Evolutionary conservation across 75 land plant species (phyloP), one percentile per base, ranked within the genome.

Genomic region (Larix kaempferi): DNA sequence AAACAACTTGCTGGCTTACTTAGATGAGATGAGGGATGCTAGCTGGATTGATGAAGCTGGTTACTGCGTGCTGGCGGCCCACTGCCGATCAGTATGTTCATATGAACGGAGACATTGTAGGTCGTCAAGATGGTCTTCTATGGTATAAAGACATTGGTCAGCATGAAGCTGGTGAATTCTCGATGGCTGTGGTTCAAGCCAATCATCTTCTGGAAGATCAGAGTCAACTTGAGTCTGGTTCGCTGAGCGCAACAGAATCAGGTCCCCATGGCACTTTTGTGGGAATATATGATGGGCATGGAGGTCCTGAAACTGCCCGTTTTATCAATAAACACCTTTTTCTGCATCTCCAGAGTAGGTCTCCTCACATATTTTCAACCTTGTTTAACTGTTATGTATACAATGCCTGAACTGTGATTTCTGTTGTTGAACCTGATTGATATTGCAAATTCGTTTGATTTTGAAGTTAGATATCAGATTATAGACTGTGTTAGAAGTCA

Each of bases 221-320:
- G 66, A 86, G 90, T 77, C 92, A 91, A 73, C 65, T 92, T 19
- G 92, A 92, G 79, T 83, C 92, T 19, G 91, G 92, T 37, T 85
- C 91, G 1, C 79, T 78, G 69, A 49, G 12, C 54, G 54, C 54
- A 49, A 49, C 54, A 49, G 54, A 49, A 49, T 10, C 54, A 49
- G 54, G 54, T 49, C 54, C 54, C 54, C 54, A 49, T 49, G 98
- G 95, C 11, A 90, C 93, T 0, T 92, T 92, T 77, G 79, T 94
- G 33, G 98, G 98, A 15, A 76, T 94, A 57, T 94, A 94, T 80
- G 98, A 94, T 80, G 98, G 98, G 10, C 98, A 94, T 86, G 97
- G 97, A 7, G 97, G 97, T n/a, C 92, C 95, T 67, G 95, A 94
- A 74, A 88, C 95, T 2, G 88, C 98, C n/a, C 87, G 90, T 25